These are phyloP conservation scores for Moricandia arvensis DNA, from an alignment of 345 rosid genomes.

Conservation along the genomic window DNA sequence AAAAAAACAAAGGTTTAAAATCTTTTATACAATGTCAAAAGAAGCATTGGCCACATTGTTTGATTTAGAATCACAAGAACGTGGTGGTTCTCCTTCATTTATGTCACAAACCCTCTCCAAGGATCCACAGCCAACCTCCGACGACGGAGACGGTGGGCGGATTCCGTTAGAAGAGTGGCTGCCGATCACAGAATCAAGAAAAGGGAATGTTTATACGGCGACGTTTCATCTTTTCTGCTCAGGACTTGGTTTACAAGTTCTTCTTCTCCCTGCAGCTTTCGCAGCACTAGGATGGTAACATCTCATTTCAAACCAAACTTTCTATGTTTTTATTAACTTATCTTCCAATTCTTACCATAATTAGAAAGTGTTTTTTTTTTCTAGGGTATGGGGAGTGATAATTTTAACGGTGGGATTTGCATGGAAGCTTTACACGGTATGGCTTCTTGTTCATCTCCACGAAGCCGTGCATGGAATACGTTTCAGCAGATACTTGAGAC, in stretches of 20 bases:
- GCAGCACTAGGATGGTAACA: conserved; percentile 75
- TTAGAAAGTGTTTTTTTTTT: not conserved
- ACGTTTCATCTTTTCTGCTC: conserved; percentile 86
- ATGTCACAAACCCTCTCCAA: conserved; percentile 27
- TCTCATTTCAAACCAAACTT: not conserved
- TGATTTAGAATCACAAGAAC: conserved; percentile 34
- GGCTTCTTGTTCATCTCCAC: conserved; percentile 78
- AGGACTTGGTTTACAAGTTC: conserved; percentile 79
- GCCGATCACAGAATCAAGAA: conserved; percentile 85
- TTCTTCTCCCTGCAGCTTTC: conserved; percentile 82
- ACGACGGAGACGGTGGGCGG: conserved; percentile 19
- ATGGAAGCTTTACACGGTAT: conserved; percentile 80
- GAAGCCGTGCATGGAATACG: conserved; percentile 60
- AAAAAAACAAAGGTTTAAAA: not conserved
- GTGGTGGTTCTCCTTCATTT: conserved; percentile 24
- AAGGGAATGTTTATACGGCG: conserved; percentile 74
- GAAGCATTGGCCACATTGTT: not conserved
- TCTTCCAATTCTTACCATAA: not conserved
- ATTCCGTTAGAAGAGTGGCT: conserved; percentile 57
- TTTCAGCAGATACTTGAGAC: conserved; percentile 68
- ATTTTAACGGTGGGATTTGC: conserved; percentile 49
- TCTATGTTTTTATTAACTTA: not conserved
- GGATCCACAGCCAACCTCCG: conserved; percentile 26
- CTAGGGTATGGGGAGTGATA: conserved; percentile 73
- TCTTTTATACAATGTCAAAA: conserved; percentile 12